A percentile compares a stretch with the other conserved stretches of the same genome.
These are phyloP conservation scores for Spathaspora arborariae DNA, from an alignment of 805 yeast genomes.

Conservation along the genomic window DNA sequence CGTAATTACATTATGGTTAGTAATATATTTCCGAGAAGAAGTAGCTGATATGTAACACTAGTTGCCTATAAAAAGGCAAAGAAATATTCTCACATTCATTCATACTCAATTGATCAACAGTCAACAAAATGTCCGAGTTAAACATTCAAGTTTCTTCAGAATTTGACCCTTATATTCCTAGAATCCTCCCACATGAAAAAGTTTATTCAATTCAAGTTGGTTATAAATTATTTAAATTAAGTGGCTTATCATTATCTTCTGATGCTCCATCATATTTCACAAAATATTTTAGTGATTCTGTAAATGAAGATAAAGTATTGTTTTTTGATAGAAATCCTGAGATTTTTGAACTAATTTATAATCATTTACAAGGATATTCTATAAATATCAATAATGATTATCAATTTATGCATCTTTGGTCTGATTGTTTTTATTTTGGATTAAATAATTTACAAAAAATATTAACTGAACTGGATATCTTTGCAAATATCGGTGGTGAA, in stretches of 20 bases:
- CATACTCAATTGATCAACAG: neutral
- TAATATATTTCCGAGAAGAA: no score
- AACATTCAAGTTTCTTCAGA: constrained; percentile 14
- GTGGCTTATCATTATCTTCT: constrained; percentile 81
- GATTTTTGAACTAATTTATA: constrained; percentile 61
- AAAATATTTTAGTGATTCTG: constrained; percentile 48
- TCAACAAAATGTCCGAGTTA: neutral
- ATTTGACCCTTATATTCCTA: constrained; percentile 43
- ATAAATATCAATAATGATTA: constrained; percentile 56
- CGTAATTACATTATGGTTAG: no score
- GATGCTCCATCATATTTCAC: constrained; percentile 92
- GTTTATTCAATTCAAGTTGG: constrained; percentile 75
- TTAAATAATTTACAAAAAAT: constrained; percentile 51
- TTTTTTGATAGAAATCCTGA: constrained; percentile 73
- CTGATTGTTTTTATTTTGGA: constrained; percentile 72
- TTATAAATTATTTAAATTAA: constrained; percentile 51
- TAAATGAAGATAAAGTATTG: constrained; percentile 40
- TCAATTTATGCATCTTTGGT: constrained; percentile 56
- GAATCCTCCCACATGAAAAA: constrained; percentile 61
- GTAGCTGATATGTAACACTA: no score
- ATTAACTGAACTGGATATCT: constrained; percentile 51
- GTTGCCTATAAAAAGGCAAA: no score
- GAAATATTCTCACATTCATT: neutral
- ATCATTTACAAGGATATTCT: constrained; percentile 80
- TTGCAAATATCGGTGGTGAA: constrained; percentile 55